These are phyloP conservation scores for Ophiostoma ulmi DNA, from an alignment of 2,329 filamentous ascomycete genomes.

Conservation along the genomic window DNA sequence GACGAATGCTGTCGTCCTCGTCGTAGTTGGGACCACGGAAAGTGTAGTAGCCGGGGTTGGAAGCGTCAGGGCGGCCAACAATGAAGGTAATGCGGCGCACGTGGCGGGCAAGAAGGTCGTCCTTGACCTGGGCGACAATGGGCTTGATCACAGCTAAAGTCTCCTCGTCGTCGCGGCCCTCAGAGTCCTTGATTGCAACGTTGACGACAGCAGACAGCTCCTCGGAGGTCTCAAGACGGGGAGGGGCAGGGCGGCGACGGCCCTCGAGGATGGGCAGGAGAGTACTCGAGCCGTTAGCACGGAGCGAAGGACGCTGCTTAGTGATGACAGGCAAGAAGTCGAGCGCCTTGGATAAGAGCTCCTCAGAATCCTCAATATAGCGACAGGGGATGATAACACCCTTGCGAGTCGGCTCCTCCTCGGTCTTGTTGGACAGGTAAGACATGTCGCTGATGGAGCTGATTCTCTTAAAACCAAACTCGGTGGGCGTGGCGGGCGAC, in stretches of 20 bases:
- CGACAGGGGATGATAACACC: slow-evolving; percentile 91
- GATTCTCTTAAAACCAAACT: slow-evolving; percentile 69
- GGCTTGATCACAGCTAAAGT: slow-evolving; percentile 68
- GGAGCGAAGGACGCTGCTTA: slow-evolving; percentile 42
- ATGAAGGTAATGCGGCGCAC: slow-evolving; percentile 94
- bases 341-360: slow-evolving; percentile 75
- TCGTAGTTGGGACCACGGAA: slow-evolving; percentile 88
- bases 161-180: slow-evolving; percentile 76
- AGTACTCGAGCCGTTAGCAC: slow-evolving; percentile 41
- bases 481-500: slow-evolving; percentile 70
- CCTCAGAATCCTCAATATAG: slow-evolving; percentile 91
- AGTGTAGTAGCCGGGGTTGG: slow-evolving; percentile 95
- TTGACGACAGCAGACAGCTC: slow-evolving; percentile 91
- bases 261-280: slow-evolving; percentile 68
- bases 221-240: slow-evolving; percentile 56
- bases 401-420: slow-evolving; percentile 75
- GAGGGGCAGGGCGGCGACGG: slow-evolving; percentile 58
- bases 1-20: slow-evolving; percentile 93
- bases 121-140: slow-evolving; percentile 74
- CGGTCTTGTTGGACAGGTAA: slow-evolving; percentile 68
- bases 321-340: slow-evolving; percentile 63
- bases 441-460: slow-evolving; percentile 96
- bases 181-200: slow-evolving; percentile 82
- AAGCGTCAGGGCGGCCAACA: slow-evolving; percentile 88
- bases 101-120: slow-evolving; percentile 72